Conservation (phyloP, 257 asterid genomes). For the Fraxinus cuspidata region DNA sequence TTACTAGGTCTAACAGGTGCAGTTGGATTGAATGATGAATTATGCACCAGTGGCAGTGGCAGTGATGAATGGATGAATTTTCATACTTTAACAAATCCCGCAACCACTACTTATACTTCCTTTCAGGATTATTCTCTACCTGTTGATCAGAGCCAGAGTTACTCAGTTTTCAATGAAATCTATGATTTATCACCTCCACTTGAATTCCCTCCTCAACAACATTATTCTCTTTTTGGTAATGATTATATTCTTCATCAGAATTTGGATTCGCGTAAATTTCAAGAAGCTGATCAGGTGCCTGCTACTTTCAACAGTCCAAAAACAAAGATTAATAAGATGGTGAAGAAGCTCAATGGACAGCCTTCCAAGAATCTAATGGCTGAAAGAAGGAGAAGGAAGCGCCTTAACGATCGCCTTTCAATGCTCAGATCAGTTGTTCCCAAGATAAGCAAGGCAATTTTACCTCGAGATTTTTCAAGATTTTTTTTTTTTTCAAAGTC, state of each 20-base stretch:
- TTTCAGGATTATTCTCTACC: conserved; percentile 31
- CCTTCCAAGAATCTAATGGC: conserved; percentile 1
- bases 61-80: conserved; percentile 10
- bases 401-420: conserved; percentile 1
- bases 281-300: neutral
- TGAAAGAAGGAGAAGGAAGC: neutral
- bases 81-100: conserved; percentile 4
- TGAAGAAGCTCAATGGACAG: neutral
- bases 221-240: conserved; percentile 22
- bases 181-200: conserved; percentile 45
- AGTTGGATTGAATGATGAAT: conserved; percentile 32
- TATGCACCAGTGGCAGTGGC: conserved; percentile 9
- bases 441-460: conserved; percentile 79
- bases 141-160: conserved; percentile 25
- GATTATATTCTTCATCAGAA: neutral
- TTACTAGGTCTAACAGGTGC: conserved; percentile 32
- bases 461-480: too few species aligned
- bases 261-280: neutral
- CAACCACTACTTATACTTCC: neutral
- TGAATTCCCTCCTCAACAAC: conserved; percentile 30
- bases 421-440: conserved; percentile 73
- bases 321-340: neutral
- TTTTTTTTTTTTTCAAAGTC: too few species aligned
- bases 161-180: conserved; percentile 11
- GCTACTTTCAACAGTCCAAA: neutral